Evolutionary conservation across 768 basidiomycete genomes (phyloP).

Genomic region (Russula earlei): DNA sequence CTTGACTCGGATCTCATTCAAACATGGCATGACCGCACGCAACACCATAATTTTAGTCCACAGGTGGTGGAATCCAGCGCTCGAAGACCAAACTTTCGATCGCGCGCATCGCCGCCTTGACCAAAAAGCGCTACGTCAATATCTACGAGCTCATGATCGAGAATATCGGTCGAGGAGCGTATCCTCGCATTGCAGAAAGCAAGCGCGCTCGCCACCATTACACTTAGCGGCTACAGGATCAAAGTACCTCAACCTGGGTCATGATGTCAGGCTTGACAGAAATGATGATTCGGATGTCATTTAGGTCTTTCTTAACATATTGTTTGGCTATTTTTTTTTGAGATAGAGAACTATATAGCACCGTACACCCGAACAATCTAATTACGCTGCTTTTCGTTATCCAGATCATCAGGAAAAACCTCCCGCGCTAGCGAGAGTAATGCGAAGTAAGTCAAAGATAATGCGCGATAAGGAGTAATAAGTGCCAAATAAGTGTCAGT

Average conservation of each 20-base stretch:
- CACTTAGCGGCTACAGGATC: conserved; percentile 80
- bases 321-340: too few relatives aligned
- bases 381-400: too few relatives aligned
- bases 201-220: conserved; percentile 82
- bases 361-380: too few relatives aligned
- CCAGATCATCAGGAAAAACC: too few relatives aligned
- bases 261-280: conserved; percentile 57
- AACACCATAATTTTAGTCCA: conserved; percentile 92
- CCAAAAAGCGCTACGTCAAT: conserved; percentile 74
- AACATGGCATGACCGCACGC: conserved; percentile 89
- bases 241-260: conserved; percentile 80
- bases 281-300: conserved; percentile 27
- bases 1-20: conserved; percentile 93
- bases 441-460: too few relatives aligned
- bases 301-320: too few relatives aligned
- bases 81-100: conserved; percentile 93
- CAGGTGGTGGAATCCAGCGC: conserved; percentile 91
- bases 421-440: too few relatives aligned
- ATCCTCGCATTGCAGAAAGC: conserved; percentile 85
- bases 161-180: conserved; percentile 78
- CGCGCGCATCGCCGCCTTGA: conserved; percentile 86
- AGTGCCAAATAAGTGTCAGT: too few relatives aligned
- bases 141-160: conserved; percentile 87
- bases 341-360: too few relatives aligned
- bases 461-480: too few relatives aligned